Evolutionary conservation across 1,284 basidiomycete genomes (phyloP).

Genomic region (Athelia sp.): DNA sequence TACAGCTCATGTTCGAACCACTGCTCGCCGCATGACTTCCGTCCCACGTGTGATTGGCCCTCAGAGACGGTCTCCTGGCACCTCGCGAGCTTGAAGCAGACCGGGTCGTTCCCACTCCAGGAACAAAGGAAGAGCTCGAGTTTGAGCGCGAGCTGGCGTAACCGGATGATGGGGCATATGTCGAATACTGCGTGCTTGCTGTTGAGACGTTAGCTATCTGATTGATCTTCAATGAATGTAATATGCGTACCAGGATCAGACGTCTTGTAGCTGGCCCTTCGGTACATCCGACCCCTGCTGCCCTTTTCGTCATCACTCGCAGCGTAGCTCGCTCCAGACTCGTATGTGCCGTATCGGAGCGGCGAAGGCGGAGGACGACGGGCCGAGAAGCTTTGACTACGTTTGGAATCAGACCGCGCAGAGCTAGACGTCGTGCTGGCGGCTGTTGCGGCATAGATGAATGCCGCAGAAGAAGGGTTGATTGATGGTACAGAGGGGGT

Average conservation of each 20-base stretch:
- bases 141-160: slow-evolving; percentile 40
- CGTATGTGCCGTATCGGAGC: slow-evolving; percentile 26
- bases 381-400: slow-evolving; percentile 25
- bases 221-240: too few relatives aligned
- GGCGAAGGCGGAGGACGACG: slow-evolving; percentile 28
- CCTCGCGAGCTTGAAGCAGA: slow-evolving; percentile 20
- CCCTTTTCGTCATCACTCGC: slow-evolving; percentile 22
- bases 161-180: slow-evolving; percentile 25
- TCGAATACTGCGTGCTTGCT: slow-evolving; percentile 10
- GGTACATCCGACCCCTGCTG: slow-evolving; percentile 7
- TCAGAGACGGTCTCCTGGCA: slow-evolving; percentile 32
- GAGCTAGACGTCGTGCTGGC: slow-evolving; percentile 17
- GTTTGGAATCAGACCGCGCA: slow-evolving; percentile 17
- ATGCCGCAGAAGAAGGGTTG: slow-evolving; percentile 3
- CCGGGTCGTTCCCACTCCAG: slow-evolving; percentile 18
- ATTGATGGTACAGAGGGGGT: slow-evolving; percentile 6
- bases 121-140: slow-evolving; percentile 39
- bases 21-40: slow-evolving; percentile 24
- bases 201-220: not conserved
- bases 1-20: slow-evolving; percentile 19
- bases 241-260: not conserved
- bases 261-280: slow-evolving; percentile 1
- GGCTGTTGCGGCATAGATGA: slow-evolving; percentile 9
- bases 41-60: slow-evolving; percentile 39
- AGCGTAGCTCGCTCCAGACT: slow-evolving; percentile 16